Evolutionary conservation across 306 rosid genomes (phyloP), one percentile per base, ranked within the genome.

Genomic region (Corylus americana): DNA sequence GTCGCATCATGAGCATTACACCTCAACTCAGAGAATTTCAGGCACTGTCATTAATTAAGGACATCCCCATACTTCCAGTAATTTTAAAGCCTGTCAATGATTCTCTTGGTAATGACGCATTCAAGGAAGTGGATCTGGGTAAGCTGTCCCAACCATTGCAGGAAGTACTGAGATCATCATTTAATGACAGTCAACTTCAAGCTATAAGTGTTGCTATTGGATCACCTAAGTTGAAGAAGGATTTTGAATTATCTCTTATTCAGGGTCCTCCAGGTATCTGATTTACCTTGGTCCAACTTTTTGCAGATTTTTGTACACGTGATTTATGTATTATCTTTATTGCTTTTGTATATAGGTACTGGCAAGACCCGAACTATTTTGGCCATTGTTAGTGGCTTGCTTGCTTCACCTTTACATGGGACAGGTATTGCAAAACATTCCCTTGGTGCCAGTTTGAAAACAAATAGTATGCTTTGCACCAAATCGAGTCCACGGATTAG

Each of bases 221-320:
- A 83, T 79, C 67, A 57, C 80, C 81, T 35, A 89, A 83, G 77
- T 35, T 77, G 66, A 89, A 79, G 79, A 91, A 84, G 78, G 83
- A 82, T 79, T 81, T 77, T 76, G 92, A 90, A 55, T 84, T 95
- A 80, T 92, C 96, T 58, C 97, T 95, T 78, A 87, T 95, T 88
- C 98, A 95, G 94, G 98, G 98, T 79, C 98, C 98, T 81, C 98
- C 98, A 80, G 98, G 98, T 95, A 81, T 71, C 77, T 76, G 78
- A 70, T 81, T 75, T 74, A 76, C 80, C 78, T 64, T 14, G 45
- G 29, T 74, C 55, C 5, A 31, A 55, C 29, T 55, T 53, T 82
- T 70, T 62, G 77, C 27, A 62, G 68, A 55, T 69, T 42, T 62
- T 55, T 77, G 55, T 76, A 47, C 48, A 49, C 47, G 55, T 78